Percentiles rank a stretch among this genome's conserved stretches.
Evolutionary conservation across 495 filamentous ascomycete genomes (phyloP).

Genomic region (Aspergillus baeticus): DNA sequence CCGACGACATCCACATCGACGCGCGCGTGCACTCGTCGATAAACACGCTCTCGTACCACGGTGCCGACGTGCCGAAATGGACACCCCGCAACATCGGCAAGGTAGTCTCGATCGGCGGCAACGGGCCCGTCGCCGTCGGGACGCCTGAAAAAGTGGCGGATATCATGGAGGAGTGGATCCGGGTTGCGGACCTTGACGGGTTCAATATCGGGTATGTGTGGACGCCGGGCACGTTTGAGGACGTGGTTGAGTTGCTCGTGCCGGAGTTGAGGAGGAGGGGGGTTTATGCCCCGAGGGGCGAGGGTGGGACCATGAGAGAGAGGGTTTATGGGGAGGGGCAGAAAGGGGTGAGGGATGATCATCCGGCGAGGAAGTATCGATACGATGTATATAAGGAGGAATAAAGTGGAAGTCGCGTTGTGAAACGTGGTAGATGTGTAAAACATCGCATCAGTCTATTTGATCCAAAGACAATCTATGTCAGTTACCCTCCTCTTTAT

Average conservation of each 20-base stretch:
- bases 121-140: constrained; percentile 52
- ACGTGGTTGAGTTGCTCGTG: constrained; percentile 57
- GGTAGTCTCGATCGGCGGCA: constrained; percentile 56
- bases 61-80: constrained; percentile 49
- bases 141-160: constrained; percentile 56
- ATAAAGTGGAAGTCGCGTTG: too few relatives aligned
- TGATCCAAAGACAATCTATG: too few relatives aligned
- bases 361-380: constrained; percentile 53
- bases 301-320: constrained; percentile 53
- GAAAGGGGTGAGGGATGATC: constrained; percentile 49
- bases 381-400: constrained; percentile 58
- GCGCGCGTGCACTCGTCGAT: constrained; percentile 51
- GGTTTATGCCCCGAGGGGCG: constrained; percentile 37
- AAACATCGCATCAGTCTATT: too few relatives aligned
- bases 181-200: constrained; percentile 59
- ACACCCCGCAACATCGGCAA: constrained; percentile 54
- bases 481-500: too few relatives aligned
- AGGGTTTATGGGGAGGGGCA: constrained; percentile 59
- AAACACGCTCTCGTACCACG: constrained; percentile 48
- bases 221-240: constrained; percentile 60
- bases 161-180: constrained; percentile 57
- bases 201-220: constrained; percentile 56
- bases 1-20: constrained; percentile 47
- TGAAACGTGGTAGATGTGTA: too few relatives aligned
- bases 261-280: constrained; percentile 59